phyloP scores from a whole-genome alignment of 306 rosid genomes.

The Sphenostylis stenocarpa region DNA sequence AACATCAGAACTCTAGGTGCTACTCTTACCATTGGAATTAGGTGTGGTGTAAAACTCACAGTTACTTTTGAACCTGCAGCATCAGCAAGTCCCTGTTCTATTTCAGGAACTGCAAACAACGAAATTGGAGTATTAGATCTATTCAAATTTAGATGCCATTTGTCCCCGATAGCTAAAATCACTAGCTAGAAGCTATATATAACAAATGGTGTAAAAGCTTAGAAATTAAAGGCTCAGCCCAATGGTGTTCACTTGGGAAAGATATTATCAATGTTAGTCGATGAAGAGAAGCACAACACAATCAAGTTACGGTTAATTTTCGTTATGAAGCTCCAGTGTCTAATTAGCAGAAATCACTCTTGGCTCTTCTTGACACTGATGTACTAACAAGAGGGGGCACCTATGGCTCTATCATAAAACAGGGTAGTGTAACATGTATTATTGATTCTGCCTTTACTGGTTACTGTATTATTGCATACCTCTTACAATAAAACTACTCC shows the following conservation, averaged over 20 bases:
- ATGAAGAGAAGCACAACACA: background rate
- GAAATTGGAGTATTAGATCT: constrained; percentile 25
- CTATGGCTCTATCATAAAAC: background rate
- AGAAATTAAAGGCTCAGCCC: background rate
- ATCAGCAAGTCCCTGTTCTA: constrained; percentile 86
- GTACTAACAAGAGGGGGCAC: background rate
- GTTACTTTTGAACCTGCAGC: constrained; percentile 78
- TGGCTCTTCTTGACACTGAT: background rate
- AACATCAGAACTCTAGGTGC: background rate
- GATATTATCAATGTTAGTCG: background rate
- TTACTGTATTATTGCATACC: background rate
- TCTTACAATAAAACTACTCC: background rate
- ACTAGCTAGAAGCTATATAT: background rate
- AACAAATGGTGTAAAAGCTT: background rate
- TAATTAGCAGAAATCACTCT: background rate
- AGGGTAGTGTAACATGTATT: background rate
- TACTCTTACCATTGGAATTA: constrained; percentile 84
- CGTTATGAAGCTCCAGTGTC: background rate
- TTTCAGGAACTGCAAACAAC: constrained; percentile 79
- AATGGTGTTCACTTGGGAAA: constrained; percentile 14
- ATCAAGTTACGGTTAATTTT: background rate
- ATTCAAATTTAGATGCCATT: constrained; percentile 7
- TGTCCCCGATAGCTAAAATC: background rate
- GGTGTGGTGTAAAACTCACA: constrained; percentile 88
- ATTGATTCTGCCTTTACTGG: background rate